Percentiles rank a stretch among this genome's conserved stretches.
phyloP scores from a whole-genome alignment of 345 rosid genomes.

The Aethionema arabicum region DNA sequence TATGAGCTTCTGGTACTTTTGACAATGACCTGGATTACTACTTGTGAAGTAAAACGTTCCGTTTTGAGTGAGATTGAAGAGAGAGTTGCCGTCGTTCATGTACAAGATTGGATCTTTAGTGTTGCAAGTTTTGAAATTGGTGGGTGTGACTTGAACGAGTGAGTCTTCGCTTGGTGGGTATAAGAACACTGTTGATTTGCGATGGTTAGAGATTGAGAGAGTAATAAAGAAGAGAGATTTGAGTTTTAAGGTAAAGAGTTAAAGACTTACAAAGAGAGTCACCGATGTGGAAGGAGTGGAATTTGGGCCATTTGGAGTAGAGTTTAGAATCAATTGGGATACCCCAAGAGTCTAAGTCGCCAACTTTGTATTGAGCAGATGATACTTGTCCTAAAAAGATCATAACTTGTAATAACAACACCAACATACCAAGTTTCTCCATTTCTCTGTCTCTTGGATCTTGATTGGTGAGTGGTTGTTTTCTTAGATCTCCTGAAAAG shows the following conservation, averaged over 20 bases:
- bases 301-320: slow-evolving; percentile 74
- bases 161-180: slow-evolving; percentile 99
- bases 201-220: neutral
- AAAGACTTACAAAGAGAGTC: slow-evolving; percentile 70
- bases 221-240: neutral
- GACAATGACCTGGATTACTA: slow-evolving; percentile 71
- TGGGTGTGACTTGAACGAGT: slow-evolving; percentile 67
- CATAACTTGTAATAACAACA: slow-evolving; percentile 41
- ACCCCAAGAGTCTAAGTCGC: slow-evolving; percentile 87
- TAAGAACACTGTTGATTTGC: slow-evolving; percentile 62
- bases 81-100: slow-evolving; percentile 93
- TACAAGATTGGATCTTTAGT: slow-evolving; percentile 71
- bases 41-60: slow-evolving; percentile 85
- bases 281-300: slow-evolving; percentile 60
- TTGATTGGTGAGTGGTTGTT: slow-evolving; percentile 20
- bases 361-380: slow-evolving; percentile 61
- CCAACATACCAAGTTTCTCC: slow-evolving; percentile 18
- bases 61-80: slow-evolving; percentile 69
- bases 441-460: slow-evolving; percentile 9
- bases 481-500: slow-evolving; percentile 30
- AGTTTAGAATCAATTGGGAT: slow-evolving; percentile 66
- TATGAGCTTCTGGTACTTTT: slow-evolving; percentile 79
- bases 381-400: slow-evolving; percentile 47
- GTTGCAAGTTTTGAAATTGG: slow-evolving; percentile 69
- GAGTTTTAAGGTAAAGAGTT: neutral